Base-by-base conservation (phyloP, 2,329 filamentous ascomycete species). In the Cadophora gregata region DNA sequence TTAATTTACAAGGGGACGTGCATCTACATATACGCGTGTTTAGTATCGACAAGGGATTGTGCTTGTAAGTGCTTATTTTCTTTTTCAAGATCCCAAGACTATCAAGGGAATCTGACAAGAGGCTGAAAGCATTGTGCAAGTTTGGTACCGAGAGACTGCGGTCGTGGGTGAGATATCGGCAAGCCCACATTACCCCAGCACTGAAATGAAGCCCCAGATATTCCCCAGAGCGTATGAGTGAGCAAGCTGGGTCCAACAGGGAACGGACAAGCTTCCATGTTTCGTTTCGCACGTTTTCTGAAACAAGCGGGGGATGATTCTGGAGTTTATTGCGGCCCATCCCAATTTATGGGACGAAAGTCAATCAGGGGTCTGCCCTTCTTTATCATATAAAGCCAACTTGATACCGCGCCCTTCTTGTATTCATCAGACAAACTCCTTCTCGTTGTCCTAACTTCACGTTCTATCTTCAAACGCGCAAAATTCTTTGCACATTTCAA, bases 401-500 rank as follows among this genome's bases (percentile, higher is more conserved):
- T 16, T n/a, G 27, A 53, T 31, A 31, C 3, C 25, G 50, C 50
- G 31, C 25, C 12, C 10, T n/a, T 14, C 3, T 16, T 10, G 14
- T 53, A 4, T 19, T 53, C 27, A 8, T 29, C 25, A 31, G 25
- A 53, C 9, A 53, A 25, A 27, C 50, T 60, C 58, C 29, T 60
- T 60, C 58, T 47, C 14, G 36, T 19, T 53, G 58, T 47, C 36
- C 42, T 60, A 47, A 25, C 29, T 48, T 47, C 58, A 60, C 38
- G 33, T 60, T 60, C 58, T 48, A 48, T 60, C 31, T 47, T 29
- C 38, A 36, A 25, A 21, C 38, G 31, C 58, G 33, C 58, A 47
- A 42, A 42, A 16, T 16, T 42, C 38, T 42, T 16, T 42, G 38
- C 38, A 42, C 38, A 21, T 47, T 60, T 60, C 36, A 47, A 59